Conservation (phyloP, 441 rosid species). For the Jatropha multifida region DNA sequence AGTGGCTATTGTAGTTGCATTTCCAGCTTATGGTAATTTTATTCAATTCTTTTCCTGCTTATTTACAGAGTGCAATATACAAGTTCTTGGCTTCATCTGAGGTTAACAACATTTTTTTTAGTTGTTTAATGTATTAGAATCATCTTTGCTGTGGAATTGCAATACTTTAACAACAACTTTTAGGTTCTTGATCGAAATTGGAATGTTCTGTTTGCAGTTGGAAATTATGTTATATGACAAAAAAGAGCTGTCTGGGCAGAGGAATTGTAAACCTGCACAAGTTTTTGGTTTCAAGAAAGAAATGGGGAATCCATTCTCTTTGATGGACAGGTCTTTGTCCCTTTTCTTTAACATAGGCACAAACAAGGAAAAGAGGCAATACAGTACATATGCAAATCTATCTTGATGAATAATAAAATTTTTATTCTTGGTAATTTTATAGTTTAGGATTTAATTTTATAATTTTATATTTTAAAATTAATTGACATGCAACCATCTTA, state of each 20-base stretch:
- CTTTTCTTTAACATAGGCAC: background rate
- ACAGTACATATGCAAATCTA: background rate
- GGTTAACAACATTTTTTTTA: constrained; percentile 31
- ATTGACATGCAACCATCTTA: background rate
- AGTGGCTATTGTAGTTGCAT: background rate
- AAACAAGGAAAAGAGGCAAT: background rate
- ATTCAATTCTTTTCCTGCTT: constrained; percentile 13
- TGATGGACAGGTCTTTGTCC: constrained; percentile 41
- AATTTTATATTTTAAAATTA: no score
- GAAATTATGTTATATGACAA: constrained; percentile 52
- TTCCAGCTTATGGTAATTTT: constrained; percentile 7
- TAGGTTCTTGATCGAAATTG: constrained; percentile 4
- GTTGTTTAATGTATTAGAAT: background rate
- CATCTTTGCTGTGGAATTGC: constrained; percentile 5
- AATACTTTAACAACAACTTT: background rate
- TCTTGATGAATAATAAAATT: background rate
- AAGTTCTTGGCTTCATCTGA: constrained; percentile 66
- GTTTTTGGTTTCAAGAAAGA: constrained; percentile 45
- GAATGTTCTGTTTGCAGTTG: constrained; percentile 46
- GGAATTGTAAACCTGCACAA: constrained; percentile 56
- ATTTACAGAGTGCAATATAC: constrained; percentile 72
- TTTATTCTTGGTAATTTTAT: background rate
- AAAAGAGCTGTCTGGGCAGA: constrained; percentile 72
- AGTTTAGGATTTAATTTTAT: background rate
- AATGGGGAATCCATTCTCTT: constrained; percentile 25